phyloP scores from a whole-genome alignment of 2,329 filamentous ascomycete genomes.

The Fusarium sp. region DNA sequence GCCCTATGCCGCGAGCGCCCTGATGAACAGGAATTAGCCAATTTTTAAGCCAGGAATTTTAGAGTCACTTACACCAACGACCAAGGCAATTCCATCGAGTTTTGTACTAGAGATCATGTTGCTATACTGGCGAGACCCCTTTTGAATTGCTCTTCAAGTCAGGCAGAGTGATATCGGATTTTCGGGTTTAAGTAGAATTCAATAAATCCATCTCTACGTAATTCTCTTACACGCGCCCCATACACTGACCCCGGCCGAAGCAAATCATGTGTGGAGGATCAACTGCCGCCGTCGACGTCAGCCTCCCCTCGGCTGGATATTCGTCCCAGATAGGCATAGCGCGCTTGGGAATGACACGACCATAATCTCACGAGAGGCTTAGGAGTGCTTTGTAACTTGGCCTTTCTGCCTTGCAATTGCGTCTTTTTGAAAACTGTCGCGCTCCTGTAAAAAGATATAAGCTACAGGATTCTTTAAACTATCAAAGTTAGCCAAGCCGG shows the following conservation, averaged over 20 bases:
- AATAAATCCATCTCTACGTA: neutral
- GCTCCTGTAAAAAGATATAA: neutral
- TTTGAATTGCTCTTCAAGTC: too few species aligned
- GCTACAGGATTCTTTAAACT: neutral
- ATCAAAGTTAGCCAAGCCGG: neutral
- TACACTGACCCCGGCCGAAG: too few species aligned
- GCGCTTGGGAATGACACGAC: neutral
- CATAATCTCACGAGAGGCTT: neutral
- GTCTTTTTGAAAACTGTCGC: neutral
- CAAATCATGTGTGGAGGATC: neutral
- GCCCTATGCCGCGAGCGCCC: too few species aligned
- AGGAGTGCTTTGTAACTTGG: neutral
- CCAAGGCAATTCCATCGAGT: too few species aligned
- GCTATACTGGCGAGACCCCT: too few species aligned
- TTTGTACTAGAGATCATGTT: too few species aligned
- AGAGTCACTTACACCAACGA: too few species aligned
- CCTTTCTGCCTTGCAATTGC: too few species aligned
- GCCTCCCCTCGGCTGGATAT: neutral
- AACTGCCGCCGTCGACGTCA: neutral
- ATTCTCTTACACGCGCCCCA: too few species aligned
- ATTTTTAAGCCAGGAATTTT: too few species aligned
- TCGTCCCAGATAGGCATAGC: neutral
- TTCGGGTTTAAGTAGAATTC: neutral
- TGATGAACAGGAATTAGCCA: too few species aligned
- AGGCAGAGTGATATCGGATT: too few species aligned